Base-by-base conservation (phyloP, 2,329 filamentous ascomycete genomes). In the Plenodomus lindquistii region DNA sequence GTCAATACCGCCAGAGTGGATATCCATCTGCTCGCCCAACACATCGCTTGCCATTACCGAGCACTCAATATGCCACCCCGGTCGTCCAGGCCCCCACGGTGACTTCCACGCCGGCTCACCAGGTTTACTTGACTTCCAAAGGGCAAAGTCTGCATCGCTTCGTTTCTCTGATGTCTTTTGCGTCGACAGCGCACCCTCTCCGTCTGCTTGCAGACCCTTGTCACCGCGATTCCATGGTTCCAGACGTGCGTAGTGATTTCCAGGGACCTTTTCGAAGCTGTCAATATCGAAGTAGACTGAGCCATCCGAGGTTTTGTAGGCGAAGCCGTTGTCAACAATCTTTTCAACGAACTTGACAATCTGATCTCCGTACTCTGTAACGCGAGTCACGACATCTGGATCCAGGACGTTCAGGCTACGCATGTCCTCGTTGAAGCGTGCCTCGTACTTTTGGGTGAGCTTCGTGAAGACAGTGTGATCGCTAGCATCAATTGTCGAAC, bases 61-160 rank as follows among this genome's bases (percentile, higher is more conserved):
- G 84, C 93, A 97, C 76, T 97, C 92, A 65, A 97, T 97, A 67
- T 97, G 93, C 93, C 93, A 97, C 16, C 93, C 93, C 1, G 93
- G 93, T 37, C 93, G 81, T 4, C 92, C 92, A 46, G 85, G 80
- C 4, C 93, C 91, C 92, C 93, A 97, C 3, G 85, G 85, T 60
- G 88, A 94, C 4, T 85, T 80, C 93, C 93, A 97, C 57, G 84
- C 88, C 0, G 93, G 93, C 78, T 97, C 93, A 37, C 93, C 93
- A 13, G 89, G 84, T 75, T 96, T 97, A 1, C 88, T 92, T 44
- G 87, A 85, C 72, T 97, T 97, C 92, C 91, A 97, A 1, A 97
- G 77, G 0, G 91, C 92, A 73, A 97, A 97, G 65, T 97, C 92
- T 6, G 88, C 86, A 1, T 86, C 79, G 19, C 84, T 86, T 44